phyloP scores from a whole-genome alignment of 73 alveolate genomes.

The Vitrella brassicaformis region DNA sequence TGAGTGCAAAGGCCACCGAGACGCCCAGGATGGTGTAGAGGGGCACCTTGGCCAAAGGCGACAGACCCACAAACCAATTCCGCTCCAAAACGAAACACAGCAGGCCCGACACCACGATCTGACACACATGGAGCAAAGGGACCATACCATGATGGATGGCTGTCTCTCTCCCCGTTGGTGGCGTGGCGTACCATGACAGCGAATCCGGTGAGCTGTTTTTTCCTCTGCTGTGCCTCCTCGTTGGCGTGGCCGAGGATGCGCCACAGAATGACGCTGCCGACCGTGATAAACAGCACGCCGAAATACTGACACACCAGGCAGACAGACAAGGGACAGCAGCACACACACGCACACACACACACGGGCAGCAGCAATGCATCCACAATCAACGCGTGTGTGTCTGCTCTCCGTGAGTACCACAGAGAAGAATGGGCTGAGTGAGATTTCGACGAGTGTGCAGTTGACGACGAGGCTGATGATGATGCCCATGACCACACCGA shows the following conservation, averaged over 20 bases:
- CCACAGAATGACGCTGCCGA: constrained; percentile 19
- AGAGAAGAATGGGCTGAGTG: constrained; percentile 12
- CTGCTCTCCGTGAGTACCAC: too few species aligned
- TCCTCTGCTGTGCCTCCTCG: background rate
- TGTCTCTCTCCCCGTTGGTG: too few species aligned
- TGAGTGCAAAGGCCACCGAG: constrained; percentile 28
- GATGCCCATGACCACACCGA: background rate
- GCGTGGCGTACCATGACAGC: background rate
- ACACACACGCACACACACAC: too few species aligned
- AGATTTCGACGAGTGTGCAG: constrained; percentile 12
- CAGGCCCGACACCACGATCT: background rate
- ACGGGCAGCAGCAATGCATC: too few species aligned
- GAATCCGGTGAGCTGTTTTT: background rate
- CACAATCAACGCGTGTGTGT: too few species aligned
- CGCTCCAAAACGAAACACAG: constrained; percentile 23
- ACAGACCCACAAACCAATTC: constrained; percentile 9
- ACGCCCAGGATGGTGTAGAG: constrained; percentile 27
- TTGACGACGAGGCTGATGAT: background rate
- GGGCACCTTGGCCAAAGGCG: constrained; percentile 3
- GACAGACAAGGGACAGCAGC: too few species aligned
- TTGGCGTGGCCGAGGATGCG: background rate
- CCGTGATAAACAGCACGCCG: constrained; percentile 12
- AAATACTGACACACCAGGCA: constrained; percentile 7
- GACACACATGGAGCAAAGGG: background rate
- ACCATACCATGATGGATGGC: background rate